Evolutionary conservation across 1,284 basidiomycete genomes (phyloP).

Genomic region (Ganoderma leucocontextum): DNA sequence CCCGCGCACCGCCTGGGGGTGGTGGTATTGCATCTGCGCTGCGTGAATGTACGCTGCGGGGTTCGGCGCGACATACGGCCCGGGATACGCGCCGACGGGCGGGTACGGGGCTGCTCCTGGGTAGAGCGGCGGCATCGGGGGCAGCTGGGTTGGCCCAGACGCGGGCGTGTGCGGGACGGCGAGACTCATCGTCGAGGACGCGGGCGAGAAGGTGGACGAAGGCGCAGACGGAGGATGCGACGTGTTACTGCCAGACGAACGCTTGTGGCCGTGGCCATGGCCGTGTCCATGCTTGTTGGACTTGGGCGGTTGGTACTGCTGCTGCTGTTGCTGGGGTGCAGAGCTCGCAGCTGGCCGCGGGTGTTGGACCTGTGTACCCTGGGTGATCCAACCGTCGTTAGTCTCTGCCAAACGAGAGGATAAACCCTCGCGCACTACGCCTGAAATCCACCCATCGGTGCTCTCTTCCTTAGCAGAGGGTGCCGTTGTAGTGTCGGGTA

Average conservation of each 20-base stretch:
- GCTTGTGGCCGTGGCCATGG: constrained; percentile 32
- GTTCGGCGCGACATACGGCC: constrained; percentile 18
- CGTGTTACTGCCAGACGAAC: constrained; percentile 32
- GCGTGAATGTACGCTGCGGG: constrained; percentile 25
- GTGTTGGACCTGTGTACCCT: constrained; percentile 18
- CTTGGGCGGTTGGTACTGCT: constrained; percentile 18
- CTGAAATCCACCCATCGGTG: constrained; percentile 31
- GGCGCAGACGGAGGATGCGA: constrained; percentile 12
- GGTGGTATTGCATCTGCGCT: constrained; percentile 20
- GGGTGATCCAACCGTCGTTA: constrained; percentile 37
- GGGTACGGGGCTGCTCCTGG: constrained; percentile 18
- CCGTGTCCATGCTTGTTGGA: constrained; percentile 8
- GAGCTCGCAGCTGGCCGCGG: constrained; percentile 9
- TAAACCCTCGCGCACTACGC: constrained; percentile 28
- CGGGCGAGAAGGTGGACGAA: constrained; percentile 22
- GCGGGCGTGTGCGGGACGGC: constrained; percentile 17
- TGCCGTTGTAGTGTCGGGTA: neutral
- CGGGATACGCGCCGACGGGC: neutral
- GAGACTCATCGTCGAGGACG: constrained; percentile 22
- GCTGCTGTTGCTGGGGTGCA: constrained; percentile 3
- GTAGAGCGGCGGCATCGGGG: constrained; percentile 22
- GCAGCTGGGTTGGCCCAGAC: constrained; percentile 16
- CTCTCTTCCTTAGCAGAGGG: constrained; percentile 5
- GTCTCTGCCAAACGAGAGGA: constrained; percentile 22
- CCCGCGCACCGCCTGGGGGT: constrained; percentile 18